phyloP scores from a whole-genome alignment of 192 early-diverging fungal species.

The Umbelopsis isabellina region DNA sequence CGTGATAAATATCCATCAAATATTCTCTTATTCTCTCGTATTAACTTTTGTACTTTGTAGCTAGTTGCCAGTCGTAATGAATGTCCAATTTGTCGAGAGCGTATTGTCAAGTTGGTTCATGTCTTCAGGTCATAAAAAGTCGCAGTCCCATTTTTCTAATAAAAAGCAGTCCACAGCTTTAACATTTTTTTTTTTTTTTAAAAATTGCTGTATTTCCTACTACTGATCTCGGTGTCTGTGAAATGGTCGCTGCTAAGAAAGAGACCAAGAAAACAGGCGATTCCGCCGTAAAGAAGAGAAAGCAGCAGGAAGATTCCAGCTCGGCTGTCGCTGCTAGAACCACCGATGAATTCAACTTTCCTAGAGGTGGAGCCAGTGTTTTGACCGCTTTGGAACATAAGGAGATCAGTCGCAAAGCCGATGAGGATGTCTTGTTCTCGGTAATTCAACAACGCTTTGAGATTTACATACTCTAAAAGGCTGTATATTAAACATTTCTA shows the following conservation, averaged over 20 bases:
- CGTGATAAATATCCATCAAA: not conserved
- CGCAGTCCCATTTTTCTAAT: not conserved
- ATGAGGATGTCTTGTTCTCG: conserved; percentile 63
- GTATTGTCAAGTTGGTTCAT: conserved; percentile 66
- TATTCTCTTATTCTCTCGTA: not conserved
- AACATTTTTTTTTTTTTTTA: conserved; percentile 41
- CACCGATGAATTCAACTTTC: conserved; percentile 71
- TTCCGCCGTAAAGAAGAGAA: conserved; percentile 14
- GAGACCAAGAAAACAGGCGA: conserved; percentile 18
- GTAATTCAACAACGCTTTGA: not conserved
- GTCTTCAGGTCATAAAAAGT: conserved; percentile 63
- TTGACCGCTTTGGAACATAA: conserved; percentile 85
- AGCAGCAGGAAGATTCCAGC: conserved; percentile 19
- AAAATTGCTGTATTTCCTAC: conserved; percentile 12
- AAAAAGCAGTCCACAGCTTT: conserved; percentile 9
- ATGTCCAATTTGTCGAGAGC: conserved; percentile 83
- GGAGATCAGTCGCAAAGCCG: conserved; percentile 76
- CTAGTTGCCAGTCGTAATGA: conserved; percentile 59
- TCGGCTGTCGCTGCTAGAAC: conserved; percentile 29
- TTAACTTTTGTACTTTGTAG: not conserved
- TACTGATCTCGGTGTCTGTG: conserved; percentile 6
- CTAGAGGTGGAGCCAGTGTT: conserved; percentile 79
- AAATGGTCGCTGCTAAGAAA: conserved; percentile 23
- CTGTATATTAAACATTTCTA: not conserved
- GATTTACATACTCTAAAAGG: not conserved